phyloP scores from a whole-genome alignment of 2,329 filamentous ascomycete genomes.

The Diaporthe caulivora region DNA sequence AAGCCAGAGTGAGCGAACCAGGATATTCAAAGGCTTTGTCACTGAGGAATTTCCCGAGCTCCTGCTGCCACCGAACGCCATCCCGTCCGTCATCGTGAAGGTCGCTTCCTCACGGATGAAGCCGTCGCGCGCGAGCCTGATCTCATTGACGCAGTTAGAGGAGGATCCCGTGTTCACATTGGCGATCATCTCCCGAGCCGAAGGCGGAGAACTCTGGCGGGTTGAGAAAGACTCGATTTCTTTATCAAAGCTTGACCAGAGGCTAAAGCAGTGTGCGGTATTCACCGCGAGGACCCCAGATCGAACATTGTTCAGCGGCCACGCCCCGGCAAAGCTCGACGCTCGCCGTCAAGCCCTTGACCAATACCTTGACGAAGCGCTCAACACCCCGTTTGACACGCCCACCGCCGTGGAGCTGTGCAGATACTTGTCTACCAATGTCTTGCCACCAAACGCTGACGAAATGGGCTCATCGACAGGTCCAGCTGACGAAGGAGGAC shows the following conservation, averaged over 20 bases:
- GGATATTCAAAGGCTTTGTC: conserved; percentile 81
- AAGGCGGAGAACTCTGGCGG: conserved; percentile 87
- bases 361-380: conserved; percentile 84
- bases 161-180: conserved; percentile 96
- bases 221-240: conserved; percentile 92
- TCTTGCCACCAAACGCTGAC: conserved; percentile 72
- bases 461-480: conserved; percentile 58
- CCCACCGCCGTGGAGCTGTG: conserved; percentile 84
- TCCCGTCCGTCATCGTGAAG: conserved; percentile 86
- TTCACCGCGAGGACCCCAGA: conserved; percentile 87
- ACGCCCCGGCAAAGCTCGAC: conserved; percentile 94
- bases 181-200: conserved; percentile 83
- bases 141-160: conserved; percentile 83
- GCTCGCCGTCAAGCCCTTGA: conserved; percentile 85
- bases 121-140: conserved; percentile 86
- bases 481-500: conserved; percentile 39
- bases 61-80: conserved; percentile 86
- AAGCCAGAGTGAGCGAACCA: conserved; percentile 56
- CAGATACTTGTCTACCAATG: conserved; percentile 82
- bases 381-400: conserved; percentile 86
- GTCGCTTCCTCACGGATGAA: conserved; percentile 96
- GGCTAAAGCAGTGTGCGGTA: conserved; percentile 78
- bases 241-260: conserved; percentile 83
- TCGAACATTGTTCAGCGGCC: conserved; percentile 86
- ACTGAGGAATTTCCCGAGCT: conserved; percentile 90